phyloP scores from a whole-genome alignment of 257 asterid genomes.

The Echium plantagineum region DNA sequence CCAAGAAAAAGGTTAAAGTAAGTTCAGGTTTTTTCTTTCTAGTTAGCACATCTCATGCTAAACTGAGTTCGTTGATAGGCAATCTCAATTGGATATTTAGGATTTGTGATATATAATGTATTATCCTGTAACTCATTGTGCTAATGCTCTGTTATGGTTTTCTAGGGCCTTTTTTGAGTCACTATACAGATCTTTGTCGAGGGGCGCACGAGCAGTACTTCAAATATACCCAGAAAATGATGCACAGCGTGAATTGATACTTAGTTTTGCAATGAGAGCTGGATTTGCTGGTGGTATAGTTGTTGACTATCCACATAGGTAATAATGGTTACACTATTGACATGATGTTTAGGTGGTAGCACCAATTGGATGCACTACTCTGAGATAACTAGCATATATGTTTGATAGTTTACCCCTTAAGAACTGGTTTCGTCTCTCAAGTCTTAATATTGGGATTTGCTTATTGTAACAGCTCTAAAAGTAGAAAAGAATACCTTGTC shows the following conservation, averaged over 20 bases:
- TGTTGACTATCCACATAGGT: slow-evolving; percentile 94
- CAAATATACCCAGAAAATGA: slow-evolving; percentile 88
- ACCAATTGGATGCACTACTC: background rate
- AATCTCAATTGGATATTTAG: background rate
- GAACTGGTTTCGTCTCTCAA: background rate
- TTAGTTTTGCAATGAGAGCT: slow-evolving; percentile 85
- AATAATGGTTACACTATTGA: slow-evolving; percentile 4
- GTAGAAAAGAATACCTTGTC: slow-evolving; percentile 81
- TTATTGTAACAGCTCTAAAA: slow-evolving; percentile 54
- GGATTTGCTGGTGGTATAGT: slow-evolving; percentile 95
- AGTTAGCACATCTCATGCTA: too few species aligned
- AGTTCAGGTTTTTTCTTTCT: slow-evolving; percentile 16
- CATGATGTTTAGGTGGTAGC: background rate
- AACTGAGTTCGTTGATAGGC: background rate
- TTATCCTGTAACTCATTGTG: slow-evolving; percentile 3
- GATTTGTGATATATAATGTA: slow-evolving; percentile 6
- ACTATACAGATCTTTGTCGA: slow-evolving; percentile 66
- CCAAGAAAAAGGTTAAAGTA: slow-evolving; percentile 93
- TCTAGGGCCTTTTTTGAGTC: slow-evolving; percentile 89
- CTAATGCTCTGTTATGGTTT: slow-evolving; percentile 5
- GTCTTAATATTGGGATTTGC: background rate
- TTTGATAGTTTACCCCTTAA: background rate
- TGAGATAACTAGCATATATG: background rate
- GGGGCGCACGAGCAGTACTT: slow-evolving; percentile 93
- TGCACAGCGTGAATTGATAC: slow-evolving; percentile 81